phyloP scores from a whole-genome alignment of 2,329 filamentous ascomycete species.

The Pseudocercospora crystallina region DNA sequence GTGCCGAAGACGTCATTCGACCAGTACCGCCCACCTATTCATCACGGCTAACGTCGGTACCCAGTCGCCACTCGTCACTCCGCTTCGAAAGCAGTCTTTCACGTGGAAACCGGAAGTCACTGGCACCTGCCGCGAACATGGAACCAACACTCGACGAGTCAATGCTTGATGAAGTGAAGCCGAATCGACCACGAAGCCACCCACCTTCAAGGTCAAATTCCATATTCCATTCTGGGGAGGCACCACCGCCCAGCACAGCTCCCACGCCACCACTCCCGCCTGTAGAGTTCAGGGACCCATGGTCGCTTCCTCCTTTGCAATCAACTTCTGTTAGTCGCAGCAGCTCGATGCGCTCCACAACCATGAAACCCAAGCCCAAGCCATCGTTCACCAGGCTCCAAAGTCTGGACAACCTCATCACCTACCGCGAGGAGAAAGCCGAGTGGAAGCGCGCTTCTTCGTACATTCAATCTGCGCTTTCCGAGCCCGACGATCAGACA shows the following conservation, averaged over 20 bases:
- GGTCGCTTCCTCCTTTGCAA: constrained; percentile 22
- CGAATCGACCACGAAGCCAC: constrained; percentile 17
- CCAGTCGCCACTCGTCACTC: constrained; percentile 25
- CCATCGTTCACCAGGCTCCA: constrained; percentile 28
- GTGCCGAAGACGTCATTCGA: constrained; percentile 1
- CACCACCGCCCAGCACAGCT: neutral
- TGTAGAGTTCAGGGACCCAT: constrained; percentile 20
- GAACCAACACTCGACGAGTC: constrained; percentile 7
- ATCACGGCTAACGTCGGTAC: constrained; percentile 1
- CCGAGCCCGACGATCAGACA: constrained; percentile 7
- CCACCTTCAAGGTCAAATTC: constrained; percentile 15
- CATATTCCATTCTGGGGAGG: constrained; percentile 4
- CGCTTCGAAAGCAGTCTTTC: constrained; percentile 19
- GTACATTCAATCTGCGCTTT: constrained; percentile 15
- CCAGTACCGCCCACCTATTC: neutral
- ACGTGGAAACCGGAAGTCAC: constrained; percentile 4
- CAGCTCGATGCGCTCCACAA: constrained; percentile 18
- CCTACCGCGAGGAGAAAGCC: constrained; percentile 33
- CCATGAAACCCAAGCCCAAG: constrained; percentile 24
- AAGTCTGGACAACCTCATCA: constrained; percentile 35
- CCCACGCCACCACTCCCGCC: constrained; percentile 13
- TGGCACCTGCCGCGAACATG: constrained; percentile 16
- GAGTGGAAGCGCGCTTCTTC: constrained; percentile 29
- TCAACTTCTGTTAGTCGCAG: constrained; percentile 18
- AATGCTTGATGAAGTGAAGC: constrained; percentile 1